Conservation (phyloP, 352 stramenopile genomes). For the Bremia lactucae region DNA sequence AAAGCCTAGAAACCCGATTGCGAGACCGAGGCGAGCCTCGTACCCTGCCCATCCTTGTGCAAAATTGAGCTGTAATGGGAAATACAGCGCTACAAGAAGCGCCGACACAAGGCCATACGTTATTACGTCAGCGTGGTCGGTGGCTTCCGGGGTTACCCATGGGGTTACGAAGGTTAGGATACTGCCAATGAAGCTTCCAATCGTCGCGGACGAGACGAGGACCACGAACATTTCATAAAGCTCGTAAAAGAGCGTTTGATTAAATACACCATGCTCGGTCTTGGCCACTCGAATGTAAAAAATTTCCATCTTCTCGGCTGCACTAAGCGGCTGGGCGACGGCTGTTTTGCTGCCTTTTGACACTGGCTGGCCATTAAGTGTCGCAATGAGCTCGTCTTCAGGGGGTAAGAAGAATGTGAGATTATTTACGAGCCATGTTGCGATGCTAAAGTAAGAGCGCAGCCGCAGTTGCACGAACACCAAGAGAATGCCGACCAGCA, state of each 20-base stretch:
- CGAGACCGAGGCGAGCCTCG: slow-evolving; percentile 46
- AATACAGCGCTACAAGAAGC: slow-evolving; percentile 59
- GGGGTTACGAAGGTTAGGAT: slow-evolving; percentile 26
- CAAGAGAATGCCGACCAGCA: slow-evolving; percentile 55
- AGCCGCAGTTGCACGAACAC: slow-evolving; percentile 66
- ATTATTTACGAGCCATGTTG: slow-evolving; percentile 42
- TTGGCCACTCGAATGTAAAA: slow-evolving; percentile 65
- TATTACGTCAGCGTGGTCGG: slow-evolving; percentile 35
- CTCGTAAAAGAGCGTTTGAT: slow-evolving; percentile 72
- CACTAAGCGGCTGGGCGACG: slow-evolving; percentile 25
- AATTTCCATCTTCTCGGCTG: slow-evolving; percentile 52
- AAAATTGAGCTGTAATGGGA: slow-evolving; percentile 65
- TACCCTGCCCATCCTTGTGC: slow-evolving; percentile 46
- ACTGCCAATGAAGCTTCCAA: slow-evolving; percentile 36
- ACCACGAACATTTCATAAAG: slow-evolving; percentile 78
- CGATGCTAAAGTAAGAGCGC: slow-evolving; percentile 43
- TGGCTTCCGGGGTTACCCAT: slow-evolving; percentile 4
- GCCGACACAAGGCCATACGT: slow-evolving; percentile 55
- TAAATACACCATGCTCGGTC: slow-evolving; percentile 52
- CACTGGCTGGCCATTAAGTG: slow-evolving; percentile 44
- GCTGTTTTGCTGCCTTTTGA: slow-evolving; percentile 6
- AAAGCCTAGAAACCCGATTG: slow-evolving; percentile 42
- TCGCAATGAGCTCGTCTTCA: slow-evolving; percentile 56
- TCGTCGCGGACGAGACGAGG: slow-evolving; percentile 40
- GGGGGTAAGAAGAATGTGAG: slow-evolving; percentile 72